phyloP scores from a whole-genome alignment of 176 grass and related monocot genomes.

The bread wheat (Triticum aestivum) region IWGSC_CS_RefSeq_v2.1 NC_057799.1:14136084-14136583 shows the following conservation, averaged over 20 bases:
- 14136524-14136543: conserved; percentile 3
- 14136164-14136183: too few species aligned
- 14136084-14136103: too few species aligned
- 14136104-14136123: too few species aligned
- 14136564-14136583: accelerated
- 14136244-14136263: too few species aligned
- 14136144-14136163: too few species aligned
- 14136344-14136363: neutral
- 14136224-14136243: too few species aligned
- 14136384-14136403: conserved; percentile 10
- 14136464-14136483: neutral
- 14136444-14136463: too few species aligned
- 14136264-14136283: too few species aligned
- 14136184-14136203: too few species aligned
- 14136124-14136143: too few species aligned
- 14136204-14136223: too few species aligned
- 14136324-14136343: neutral
- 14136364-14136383: conserved; percentile 22
- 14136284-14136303: too few species aligned
- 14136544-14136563: neutral
- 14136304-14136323: neutral
- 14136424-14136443: neutral
- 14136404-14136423: neutral
- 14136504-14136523: neutral
- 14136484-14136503: neutral